These are phyloP conservation scores for Sugiyamaella lignohabitans DNA, from an alignment of 805 yeast species.

Conservation along the genomic window DNA sequence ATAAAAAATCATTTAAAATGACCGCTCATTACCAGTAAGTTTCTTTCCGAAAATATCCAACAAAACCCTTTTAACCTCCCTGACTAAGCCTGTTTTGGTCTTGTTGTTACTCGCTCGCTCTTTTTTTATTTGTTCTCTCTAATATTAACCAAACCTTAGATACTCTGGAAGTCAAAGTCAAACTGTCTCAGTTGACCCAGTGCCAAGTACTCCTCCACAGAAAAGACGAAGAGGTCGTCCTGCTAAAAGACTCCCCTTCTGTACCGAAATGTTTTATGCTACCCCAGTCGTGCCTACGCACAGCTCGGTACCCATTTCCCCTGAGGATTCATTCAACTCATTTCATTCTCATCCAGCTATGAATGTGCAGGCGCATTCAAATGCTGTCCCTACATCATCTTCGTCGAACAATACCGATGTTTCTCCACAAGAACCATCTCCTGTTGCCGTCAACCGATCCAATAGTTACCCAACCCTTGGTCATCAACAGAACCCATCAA, in stretches of 20 bases:
- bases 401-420: background rate
- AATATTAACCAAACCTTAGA: too few species aligned
- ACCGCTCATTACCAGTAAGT: too few species aligned
- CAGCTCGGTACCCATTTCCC: slow-evolving; percentile 1
- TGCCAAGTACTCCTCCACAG: slow-evolving; percentile 6
- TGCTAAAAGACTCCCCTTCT: slow-evolving; percentile 20
- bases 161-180: too few species aligned
- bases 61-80: too few species aligned
- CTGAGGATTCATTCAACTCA: background rate
- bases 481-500: background rate
- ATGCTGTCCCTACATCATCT: background rate
- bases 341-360: background rate
- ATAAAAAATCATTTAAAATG: too few species aligned
- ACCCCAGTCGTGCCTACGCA: slow-evolving; percentile 14
- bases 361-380: background rate
- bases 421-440: background rate
- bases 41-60: too few species aligned
- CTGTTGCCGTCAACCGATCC: background rate
- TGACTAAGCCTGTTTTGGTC: too few species aligned
- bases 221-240: slow-evolving; percentile 21
- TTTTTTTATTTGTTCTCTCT: too few species aligned
- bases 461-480: background rate
- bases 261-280: slow-evolving; percentile 18
- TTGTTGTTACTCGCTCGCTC: too few species aligned
- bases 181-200: too few species aligned